Conservation (phyloP, 108 stramenopile species). For the Mayamaea pseudoterrestris region DNA sequence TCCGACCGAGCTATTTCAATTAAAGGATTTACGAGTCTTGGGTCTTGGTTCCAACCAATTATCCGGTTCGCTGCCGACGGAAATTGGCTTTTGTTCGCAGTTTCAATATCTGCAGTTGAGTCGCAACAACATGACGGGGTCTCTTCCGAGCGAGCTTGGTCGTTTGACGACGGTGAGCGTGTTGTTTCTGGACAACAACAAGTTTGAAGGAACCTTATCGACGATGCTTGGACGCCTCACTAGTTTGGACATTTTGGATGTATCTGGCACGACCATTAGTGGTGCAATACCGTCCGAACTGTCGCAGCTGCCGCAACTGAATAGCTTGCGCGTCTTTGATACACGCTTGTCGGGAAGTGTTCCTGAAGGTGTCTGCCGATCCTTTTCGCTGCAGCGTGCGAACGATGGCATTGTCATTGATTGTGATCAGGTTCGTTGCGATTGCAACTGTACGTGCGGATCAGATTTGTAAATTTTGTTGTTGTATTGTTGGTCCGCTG, state of each 20-base stretch:
- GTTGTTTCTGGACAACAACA: slow-evolving; percentile 25
- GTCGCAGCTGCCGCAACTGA: background rate
- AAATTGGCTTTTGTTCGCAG: too few species aligned
- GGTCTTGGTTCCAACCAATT: slow-evolving; percentile 37
- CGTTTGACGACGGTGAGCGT: slow-evolving; percentile 5
- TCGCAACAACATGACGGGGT: too few species aligned
- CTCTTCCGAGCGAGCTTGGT: slow-evolving; percentile 10
- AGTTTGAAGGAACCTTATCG: slow-evolving; percentile 43
- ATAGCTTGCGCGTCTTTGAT: background rate
- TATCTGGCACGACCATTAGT: background rate
- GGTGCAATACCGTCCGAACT: background rate
- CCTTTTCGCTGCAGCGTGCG: too few species aligned
- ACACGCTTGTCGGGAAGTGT: too few species aligned
- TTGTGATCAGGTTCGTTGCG: too few species aligned
- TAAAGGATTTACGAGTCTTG: slow-evolving; percentile 15
- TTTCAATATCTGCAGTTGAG: too few species aligned
- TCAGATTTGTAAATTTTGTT: too few species aligned
- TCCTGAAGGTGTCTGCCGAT: too few species aligned
- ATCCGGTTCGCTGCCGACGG: slow-evolving; percentile 30
- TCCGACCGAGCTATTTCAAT: slow-evolving; percentile 18
- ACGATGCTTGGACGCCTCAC: slow-evolving; percentile 29
- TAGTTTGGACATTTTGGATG: slow-evolving; percentile 9
- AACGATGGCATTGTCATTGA: too few species aligned
- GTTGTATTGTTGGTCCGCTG: too few species aligned
- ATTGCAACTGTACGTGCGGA: too few species aligned